Evolutionary conservation across 1,284 basidiomycete genomes (phyloP), one percentile per base, ranked within the genome.

Genomic region (Farysia itapuensis): DNA sequence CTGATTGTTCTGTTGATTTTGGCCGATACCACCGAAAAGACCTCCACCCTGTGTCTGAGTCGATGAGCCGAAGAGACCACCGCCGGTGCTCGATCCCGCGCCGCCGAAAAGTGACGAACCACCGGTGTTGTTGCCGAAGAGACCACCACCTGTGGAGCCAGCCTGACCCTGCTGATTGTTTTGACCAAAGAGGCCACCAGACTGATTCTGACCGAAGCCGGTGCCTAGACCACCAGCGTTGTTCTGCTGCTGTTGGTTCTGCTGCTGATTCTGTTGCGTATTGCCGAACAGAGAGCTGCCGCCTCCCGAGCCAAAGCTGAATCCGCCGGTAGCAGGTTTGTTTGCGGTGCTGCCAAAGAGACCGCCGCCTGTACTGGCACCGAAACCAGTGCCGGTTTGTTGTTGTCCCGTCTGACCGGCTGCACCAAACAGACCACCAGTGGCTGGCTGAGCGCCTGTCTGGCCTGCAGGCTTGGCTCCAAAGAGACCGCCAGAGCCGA

Each of bases 11-110:
- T 64, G 54, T 7, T 35, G 34, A 20, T 21, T 53, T 40, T 43
- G 39, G 26, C 66, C 67, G 13, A 64, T 50, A 19, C 20, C 30
- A 19, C 23, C 34, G 28, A 35, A 22, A 12, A 35, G 34, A 22
- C 34, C 34, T 7, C 18, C 13, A 18, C 52, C 56, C 14, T 35
- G 30, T 38, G 42, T 49, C 35, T 73, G 33, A 1, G 47, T 63
- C 16, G 80, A 78, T 57, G 78, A 80, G 23, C 79, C 79, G 49
- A 83, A 83, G n/a, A 83, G 43, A 15, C 78, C 77, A 11, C 78
- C 64, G 23, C 77, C 74, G 3, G 76, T 74, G 13, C 65, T 74
- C 22, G 52, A 72, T 22, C 73, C 59, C 18, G 72, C 67, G n/a
- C 66, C 46, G 34, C 70, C 70, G 23, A 72, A 74, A 19, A 73